Evolutionary conservation across 768 basidiomycete genomes (phyloP).

Genomic region (Mycena polygramma): DNA sequence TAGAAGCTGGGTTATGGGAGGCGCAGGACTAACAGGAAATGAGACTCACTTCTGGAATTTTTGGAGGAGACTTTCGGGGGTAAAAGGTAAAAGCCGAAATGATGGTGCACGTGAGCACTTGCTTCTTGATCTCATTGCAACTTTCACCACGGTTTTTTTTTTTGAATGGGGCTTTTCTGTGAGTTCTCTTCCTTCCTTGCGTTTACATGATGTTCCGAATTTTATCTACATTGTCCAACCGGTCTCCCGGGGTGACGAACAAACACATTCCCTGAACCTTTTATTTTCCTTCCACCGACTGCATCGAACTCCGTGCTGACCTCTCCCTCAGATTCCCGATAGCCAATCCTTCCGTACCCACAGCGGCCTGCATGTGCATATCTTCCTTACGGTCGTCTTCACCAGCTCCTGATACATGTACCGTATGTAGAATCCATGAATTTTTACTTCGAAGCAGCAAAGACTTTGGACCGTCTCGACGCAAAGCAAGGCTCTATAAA

Average conservation of each 20-base stretch:
- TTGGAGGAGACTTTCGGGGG: neutral
- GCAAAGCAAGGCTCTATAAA: slow-evolving; percentile 94
- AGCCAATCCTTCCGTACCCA: slow-evolving; percentile 6
- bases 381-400: slow-evolving; percentile 19
- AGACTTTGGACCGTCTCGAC: slow-evolving; percentile 87
- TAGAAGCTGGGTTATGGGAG: neutral
- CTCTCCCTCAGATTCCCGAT: slow-evolving; percentile 30
- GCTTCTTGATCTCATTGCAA: slow-evolving; percentile 16
- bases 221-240: slow-evolving; percentile 96
- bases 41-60: slow-evolving; percentile 22
- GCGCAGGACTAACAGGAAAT: neutral
- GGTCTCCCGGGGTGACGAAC: slow-evolving; percentile 65
- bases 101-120: slow-evolving; percentile 27
- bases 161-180: slow-evolving; percentile 22
- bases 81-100: slow-evolving; percentile 1
- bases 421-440: slow-evolving; percentile 76
- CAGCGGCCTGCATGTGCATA: slow-evolving; percentile 6
- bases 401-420: slow-evolving; percentile 40
- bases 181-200: slow-evolving; percentile 26
- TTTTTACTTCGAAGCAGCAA: slow-evolving; percentile 94
- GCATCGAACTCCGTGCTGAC: slow-evolving; percentile 34
- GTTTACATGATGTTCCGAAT: slow-evolving; percentile 66
- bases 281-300: neutral
- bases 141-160: slow-evolving; percentile 18
- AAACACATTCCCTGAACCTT: slow-evolving; percentile 30